Evolutionary conservation across 345 rosid species (phyloP), one percentile per base, ranked within the genome.

Genomic region (rapeseed (Brassica napus)): DNA sequence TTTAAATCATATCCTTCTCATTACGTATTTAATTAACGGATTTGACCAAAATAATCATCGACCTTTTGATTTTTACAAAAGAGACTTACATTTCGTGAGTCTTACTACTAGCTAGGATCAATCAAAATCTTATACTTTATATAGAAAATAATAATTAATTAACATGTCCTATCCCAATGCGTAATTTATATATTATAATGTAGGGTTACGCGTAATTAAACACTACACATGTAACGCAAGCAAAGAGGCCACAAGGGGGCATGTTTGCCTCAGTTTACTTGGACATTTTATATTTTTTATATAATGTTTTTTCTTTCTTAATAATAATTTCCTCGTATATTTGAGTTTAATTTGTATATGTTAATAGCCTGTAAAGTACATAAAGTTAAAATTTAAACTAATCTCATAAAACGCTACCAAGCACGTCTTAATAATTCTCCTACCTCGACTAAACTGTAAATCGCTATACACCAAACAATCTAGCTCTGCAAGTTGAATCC

Each of bases 21-120:
- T 78, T 18, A 30, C 30, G 32, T 65, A 65, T 35, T 32, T 37
- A 10, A 49, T 65, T 65, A 65, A 65, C 18, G 69, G 69, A 65
- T 65, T 72, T 72, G 72, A 72, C 58, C 21, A 65, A 72, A 60
- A 31, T 34, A 79, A 73, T 79, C 78, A 73, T 74, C 47, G 65
- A 79, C 11, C 47, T 68, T 74, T 60, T 68, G 57, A 61, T 10
- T 60, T 67, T 49, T 49, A 8, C 76, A 63, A 79, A 58, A 58
- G 73, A 47, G 73, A 73, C 68, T 68, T 61, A 32, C 21, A 68
- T 61, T 74, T 68, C 75, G 74, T 79, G 65, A 79, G 65, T 62
- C 71, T 74, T 49, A 74, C 72, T 79, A 52, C 52, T 68, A 75
- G 72, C 59, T 55, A 74, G 79, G 75, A 79, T 79, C 75, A 74